Evolutionary conservation across 2,329 filamentous ascomycete genomes (phyloP), one percentile per base, ranked within the genome.

Genomic region (Raffaelea albimanens): DNA sequence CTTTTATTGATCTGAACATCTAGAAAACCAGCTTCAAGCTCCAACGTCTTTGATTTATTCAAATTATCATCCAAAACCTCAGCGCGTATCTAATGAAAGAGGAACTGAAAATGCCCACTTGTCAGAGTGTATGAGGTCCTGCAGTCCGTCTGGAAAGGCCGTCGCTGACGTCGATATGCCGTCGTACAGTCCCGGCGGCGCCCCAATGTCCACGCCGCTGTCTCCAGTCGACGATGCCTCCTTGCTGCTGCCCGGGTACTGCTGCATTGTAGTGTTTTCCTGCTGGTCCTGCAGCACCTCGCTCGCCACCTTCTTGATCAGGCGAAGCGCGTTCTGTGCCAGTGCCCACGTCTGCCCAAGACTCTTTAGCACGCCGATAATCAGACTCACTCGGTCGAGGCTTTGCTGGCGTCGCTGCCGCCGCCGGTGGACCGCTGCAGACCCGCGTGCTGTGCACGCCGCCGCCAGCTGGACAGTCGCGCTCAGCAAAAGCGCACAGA

Each of bases 281-380:
- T 20, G 40, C 18, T 43, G 41, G 25, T 48, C 33, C n/a, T n/a
- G n/a, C 33, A 48, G 18, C 34, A 48, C 34, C n/a, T 48, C 46
- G 14, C 41, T 23, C 2, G 46, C 46, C 4, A 44, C 46, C 10
- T 40, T 22, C 5, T 34, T 22, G 14, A 48, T 31, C 13, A 48
- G 36, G 2, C 41, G 33, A 23, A 48, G 23, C 14, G 46, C 46
- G 19, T 48, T 48, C 10, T 40, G 46, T 2, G 46, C 22, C 7
- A 48, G 46, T 5, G 23, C 18, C 46, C 46, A 48, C 4, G 46
- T 44, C 5, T 33, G 34, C 19, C 46, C 29, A 4, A 48, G 41
- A 14, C 33, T 29, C 23, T 48, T 48, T 16, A 48, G 41, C 8
- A 48, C 34, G 34, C 46, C 46, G 19, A 48, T 40, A 23, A 33